A percentile compares a stretch with the other conserved stretches of the same genome.
These are phyloP conservation scores for Artemisia tridentata DNA, from an alignment of 129 eudicot genomes.

Conservation along the genomic window DNA sequence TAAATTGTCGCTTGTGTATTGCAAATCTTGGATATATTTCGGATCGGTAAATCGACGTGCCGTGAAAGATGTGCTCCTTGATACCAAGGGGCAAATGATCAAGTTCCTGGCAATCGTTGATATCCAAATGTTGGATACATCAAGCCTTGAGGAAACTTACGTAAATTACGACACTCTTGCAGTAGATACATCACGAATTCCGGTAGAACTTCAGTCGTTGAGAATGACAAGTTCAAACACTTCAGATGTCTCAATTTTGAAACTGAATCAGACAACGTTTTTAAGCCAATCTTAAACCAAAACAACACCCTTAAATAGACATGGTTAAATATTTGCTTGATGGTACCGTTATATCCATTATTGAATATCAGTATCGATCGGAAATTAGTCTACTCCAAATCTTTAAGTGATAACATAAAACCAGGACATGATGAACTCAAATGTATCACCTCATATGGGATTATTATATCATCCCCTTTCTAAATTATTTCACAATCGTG, in stretches of 20 bases:
- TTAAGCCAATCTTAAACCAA: not conserved
- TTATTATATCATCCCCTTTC: not conserved
- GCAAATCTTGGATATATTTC: too few relatives aligned
- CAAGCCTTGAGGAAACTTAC: constrained; percentile 8
- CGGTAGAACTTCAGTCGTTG: constrained; percentile 27
- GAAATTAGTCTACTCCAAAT: not conserved
- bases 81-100: not conserved
- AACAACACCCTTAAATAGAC: not conserved
- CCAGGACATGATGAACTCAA: not conserved
- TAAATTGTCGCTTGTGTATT: too few relatives aligned
- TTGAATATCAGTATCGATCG: not conserved
- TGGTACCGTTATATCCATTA: not conserved
- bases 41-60: too few relatives aligned
- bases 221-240: constrained; percentile 27
- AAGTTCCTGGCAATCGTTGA: not conserved
- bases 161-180: not conserved
- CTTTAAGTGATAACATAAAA: not conserved
- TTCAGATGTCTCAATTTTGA: constrained; percentile 15
- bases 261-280: not conserved
- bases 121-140: not conserved
- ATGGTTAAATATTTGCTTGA: not conserved
- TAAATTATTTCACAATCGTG: constrained; percentile 1
- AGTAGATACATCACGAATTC: constrained; percentile 31
- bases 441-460: not conserved
- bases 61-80: too few relatives aligned